Percentiles rank a stretch among this genome's conserved stretches.
Evolutionary conservation across 805 yeast species (phyloP).

Genomic region (Candida vartiovaarae): DNA sequence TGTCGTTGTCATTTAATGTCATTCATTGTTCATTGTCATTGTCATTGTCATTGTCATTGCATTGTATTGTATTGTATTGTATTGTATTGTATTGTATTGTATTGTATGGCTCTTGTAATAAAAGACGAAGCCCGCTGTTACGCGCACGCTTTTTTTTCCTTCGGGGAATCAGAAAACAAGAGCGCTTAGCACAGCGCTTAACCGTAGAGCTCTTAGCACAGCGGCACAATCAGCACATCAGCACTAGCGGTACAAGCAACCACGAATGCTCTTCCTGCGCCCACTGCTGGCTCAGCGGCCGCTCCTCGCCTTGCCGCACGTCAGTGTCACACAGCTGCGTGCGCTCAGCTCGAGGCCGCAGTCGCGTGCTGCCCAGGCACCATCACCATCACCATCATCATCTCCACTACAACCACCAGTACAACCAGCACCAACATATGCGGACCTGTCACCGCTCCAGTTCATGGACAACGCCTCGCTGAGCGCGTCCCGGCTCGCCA

Average conservation of each 20-base stretch:
- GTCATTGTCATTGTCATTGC: not conserved
- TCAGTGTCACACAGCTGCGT: not conserved
- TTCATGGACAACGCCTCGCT: slow-evolving; percentile 27
- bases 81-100: not conserved
- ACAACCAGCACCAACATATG: not conserved
- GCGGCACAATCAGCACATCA: too few relatives aligned
- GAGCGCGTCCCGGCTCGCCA: slow-evolving; percentile 13
- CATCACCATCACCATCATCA: too few relatives aligned
- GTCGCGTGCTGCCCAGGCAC: too few relatives aligned
- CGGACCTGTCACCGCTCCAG: slow-evolving; percentile 30
- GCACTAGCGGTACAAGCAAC: not conserved
- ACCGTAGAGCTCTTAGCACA: too few relatives aligned
- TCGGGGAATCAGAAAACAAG: too few relatives aligned
- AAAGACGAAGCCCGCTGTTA: not conserved
- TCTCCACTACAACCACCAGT: not conserved
- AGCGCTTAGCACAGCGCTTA: too few relatives aligned
- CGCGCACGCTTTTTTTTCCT: too few relatives aligned
- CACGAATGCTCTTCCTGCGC: slow-evolving; percentile 7
- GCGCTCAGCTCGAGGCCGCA: not conserved
- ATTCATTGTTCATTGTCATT: not conserved
- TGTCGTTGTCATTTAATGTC: not conserved
- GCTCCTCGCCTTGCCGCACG: not conserved
- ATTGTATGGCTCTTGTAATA: not conserved
- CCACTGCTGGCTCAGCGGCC: not conserved
- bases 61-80: not conserved